Percentiles rank a stretch among this genome's conserved stretches.
phyloP scores from a whole-genome alignment of 768 basidiomycete species.

The Leccinum rimulosum region DNA sequence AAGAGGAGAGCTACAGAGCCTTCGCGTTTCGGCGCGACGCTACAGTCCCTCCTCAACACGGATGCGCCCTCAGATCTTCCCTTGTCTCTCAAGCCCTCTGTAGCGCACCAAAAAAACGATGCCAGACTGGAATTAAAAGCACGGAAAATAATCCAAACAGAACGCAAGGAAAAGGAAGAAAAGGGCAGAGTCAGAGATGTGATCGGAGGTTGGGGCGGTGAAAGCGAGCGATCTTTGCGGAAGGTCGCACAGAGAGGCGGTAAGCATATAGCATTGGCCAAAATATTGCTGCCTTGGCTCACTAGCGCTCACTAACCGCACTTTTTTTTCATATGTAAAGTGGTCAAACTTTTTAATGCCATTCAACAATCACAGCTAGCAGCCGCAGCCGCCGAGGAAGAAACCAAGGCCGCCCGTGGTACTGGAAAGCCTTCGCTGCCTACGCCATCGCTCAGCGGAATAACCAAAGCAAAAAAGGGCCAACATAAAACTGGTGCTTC shows the following conservation, averaged over 20 bases:
- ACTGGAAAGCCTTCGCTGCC: conserved; percentile 72
- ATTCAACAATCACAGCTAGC: conserved; percentile 79
- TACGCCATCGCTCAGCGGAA: conserved; percentile 55
- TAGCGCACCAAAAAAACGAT: conserved; percentile 65
- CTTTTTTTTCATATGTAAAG: conserved; percentile 31
- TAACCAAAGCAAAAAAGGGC: conserved; percentile 46
- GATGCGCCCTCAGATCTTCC: conserved; percentile 68
- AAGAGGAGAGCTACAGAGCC: conserved; percentile 79
- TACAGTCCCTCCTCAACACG: conserved; percentile 71
- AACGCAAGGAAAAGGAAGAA: conserved; percentile 74
- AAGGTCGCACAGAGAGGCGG: conserved; percentile 88
- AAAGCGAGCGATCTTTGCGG: conserved; percentile 69
- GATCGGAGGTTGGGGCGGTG: conserved; percentile 88
- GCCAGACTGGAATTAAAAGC: conserved; percentile 73
- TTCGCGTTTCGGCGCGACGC: conserved; percentile 69
- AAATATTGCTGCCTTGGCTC: background rate
- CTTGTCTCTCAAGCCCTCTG: conserved; percentile 76
- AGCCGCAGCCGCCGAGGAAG: conserved; percentile 49
- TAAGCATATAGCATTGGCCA: conserved; percentile 31
- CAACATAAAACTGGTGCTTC: conserved; percentile 54
- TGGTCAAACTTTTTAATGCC: conserved; percentile 85
- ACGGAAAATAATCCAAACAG: conserved; percentile 65
- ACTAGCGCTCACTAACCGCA: background rate
- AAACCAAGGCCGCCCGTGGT: conserved; percentile 60
- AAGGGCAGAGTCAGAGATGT: conserved; percentile 63